phyloP scores from a whole-genome alignment of 2,329 filamentous ascomycete genomes.

The Fusarium subglutinans region DNA sequence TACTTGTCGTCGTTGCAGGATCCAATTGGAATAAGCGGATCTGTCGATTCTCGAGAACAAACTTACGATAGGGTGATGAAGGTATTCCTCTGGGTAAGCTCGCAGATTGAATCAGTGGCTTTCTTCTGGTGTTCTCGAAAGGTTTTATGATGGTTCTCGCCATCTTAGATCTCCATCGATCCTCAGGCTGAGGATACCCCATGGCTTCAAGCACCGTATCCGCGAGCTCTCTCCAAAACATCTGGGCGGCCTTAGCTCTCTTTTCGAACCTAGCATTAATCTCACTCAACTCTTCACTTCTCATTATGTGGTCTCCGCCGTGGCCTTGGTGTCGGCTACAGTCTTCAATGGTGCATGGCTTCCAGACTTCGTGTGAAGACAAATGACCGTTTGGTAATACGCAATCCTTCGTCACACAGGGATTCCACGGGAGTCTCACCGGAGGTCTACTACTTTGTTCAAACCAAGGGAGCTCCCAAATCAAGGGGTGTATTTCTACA shows the following conservation, averaged over 20 bases:
- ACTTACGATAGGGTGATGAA: not conserved
- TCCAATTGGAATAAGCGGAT: too few relatives aligned
- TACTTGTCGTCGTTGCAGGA: too few relatives aligned
- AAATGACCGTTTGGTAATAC: not conserved
- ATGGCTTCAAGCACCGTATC: not conserved
- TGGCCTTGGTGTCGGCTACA: not conserved
- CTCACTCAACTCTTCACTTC: not conserved
- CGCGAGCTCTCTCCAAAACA: not conserved
- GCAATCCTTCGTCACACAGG: not conserved
- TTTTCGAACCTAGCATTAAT: not conserved
- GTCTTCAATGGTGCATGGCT: not conserved
- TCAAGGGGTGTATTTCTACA: not conserved
- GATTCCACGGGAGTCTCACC: fast-evolving
- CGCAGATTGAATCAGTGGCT: fast-evolving
- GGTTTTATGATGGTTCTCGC: not conserved
- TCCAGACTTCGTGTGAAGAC: not conserved
- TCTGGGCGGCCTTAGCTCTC: not conserved
- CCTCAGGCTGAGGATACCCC: not conserved
- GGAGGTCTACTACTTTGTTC: fast-evolving
- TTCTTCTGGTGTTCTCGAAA: not conserved
- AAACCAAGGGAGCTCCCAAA: not conserved
- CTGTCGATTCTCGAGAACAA: too few relatives aligned
- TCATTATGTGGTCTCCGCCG: not conserved
- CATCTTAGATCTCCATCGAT: not conserved
- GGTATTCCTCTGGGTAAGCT: not conserved